Base-by-base conservation (phyloP, 306 rosid species). In the Cucumis cinereus region DNA sequence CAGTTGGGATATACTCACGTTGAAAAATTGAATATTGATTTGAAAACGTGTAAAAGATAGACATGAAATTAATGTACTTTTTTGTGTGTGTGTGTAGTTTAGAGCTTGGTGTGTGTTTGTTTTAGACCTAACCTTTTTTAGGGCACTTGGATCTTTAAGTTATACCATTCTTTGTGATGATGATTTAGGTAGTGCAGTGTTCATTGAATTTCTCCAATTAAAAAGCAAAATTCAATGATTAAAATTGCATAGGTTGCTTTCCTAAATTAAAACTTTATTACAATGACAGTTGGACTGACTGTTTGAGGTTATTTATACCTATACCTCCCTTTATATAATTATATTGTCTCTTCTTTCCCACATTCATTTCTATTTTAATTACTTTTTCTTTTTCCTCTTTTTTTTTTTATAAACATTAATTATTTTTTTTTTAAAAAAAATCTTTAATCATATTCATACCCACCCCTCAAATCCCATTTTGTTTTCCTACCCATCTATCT, bases 281-380 rank as follows among this genome's bases (percentile, higher is more conserved):
- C 8, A 69, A 69, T 69, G 56, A 69, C 57, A 69, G 56, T 69
- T 69, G 57, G 74, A 69, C 55, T 43, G 56, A 45, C 56, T 26
- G 36, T 69, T 69, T 69, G 56, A 69, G 56, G 35, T 30, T 28
- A 28, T 28, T 28, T 28, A 28, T 30, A 0, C 35, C 15, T 69
- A 23, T 69, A 13, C 38, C 36, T 23, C 0, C n/a, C 57, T 45
- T 69, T 69, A 45, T 69, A 23, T 69, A 23, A 30, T 30, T 3
- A 69, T 69, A 69, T 69, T 69, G 74, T 69, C 74, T 69, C 56
- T 69, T 69, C 19, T 69, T 69, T 69, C 36, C 74, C 74, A 23
- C 36, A 69, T 35, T 66, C 53, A 38, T 66, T 66, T 19, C 28
- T 4, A 40, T 66, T 68, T 12, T 30, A 30, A 2, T 8, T 68